phyloP scores from a whole-genome alignment of 208 protist genomes.

The Acanthamoeba healyi region DNA sequence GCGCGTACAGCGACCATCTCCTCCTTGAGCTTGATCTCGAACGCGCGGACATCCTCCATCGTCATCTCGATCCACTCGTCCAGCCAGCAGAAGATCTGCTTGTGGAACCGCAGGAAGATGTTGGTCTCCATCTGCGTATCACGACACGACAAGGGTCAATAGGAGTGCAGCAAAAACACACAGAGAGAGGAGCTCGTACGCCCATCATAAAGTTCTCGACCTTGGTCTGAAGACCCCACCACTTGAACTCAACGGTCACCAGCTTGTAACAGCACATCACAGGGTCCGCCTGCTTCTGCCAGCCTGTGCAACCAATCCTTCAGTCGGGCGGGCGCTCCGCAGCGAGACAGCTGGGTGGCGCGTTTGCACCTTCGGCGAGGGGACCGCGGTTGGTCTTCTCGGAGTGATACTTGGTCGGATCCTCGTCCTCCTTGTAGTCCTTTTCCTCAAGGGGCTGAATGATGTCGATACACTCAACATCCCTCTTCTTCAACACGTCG shows the following conservation, averaged over 20 bases:
- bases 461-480: constrained; percentile 89
- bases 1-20: constrained; percentile 63
- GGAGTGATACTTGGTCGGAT: constrained; percentile 84
- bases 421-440: constrained; percentile 86
- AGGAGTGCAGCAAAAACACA: too few relatives aligned
- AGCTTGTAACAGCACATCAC: constrained; percentile 84
- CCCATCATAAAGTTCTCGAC: constrained; percentile 79
- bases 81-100: constrained; percentile 86
- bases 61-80: constrained; percentile 86
- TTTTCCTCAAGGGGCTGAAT: constrained; percentile 77
- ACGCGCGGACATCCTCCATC: constrained; percentile 86
- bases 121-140: constrained; percentile 2
- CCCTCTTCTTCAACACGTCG: constrained; percentile 85
- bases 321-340: too few relatives aligned
- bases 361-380: constrained; percentile 80
- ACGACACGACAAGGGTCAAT: too few relatives aligned
- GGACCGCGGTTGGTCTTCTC: constrained; percentile 86
- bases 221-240: constrained; percentile 73
- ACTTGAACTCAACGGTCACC: constrained; percentile 78
- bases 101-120: constrained; percentile 85
- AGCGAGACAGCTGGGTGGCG: too few relatives aligned
- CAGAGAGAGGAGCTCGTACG: neutral
- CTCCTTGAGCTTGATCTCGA: constrained; percentile 83
- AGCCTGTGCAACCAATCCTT: neutral
- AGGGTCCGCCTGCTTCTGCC: constrained; percentile 37